Conservation (phyloP, 768 basidiomycete species). For the Trametes villosa region DNA sequence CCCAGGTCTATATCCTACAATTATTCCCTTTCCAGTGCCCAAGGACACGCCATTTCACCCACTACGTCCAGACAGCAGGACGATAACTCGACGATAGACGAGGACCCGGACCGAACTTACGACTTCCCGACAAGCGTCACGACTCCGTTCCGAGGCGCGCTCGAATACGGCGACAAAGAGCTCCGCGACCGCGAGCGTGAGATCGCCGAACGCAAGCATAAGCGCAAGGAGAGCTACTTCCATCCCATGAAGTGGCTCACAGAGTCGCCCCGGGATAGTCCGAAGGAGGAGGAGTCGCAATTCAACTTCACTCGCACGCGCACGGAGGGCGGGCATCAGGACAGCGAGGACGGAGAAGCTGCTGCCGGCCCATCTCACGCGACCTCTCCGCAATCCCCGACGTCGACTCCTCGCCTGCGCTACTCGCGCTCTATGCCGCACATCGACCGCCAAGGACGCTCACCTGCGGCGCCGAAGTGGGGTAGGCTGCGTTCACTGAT, state of each 20-base stretch:
- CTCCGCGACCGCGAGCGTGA: constrained; percentile 45
- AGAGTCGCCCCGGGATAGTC: constrained; percentile 23
- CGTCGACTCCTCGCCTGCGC: constrained; percentile 11
- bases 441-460: constrained; percentile 20
- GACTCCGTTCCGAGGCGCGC: constrained; percentile 63
- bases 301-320: constrained; percentile 8
- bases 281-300: constrained; percentile 20
- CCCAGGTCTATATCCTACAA: constrained; percentile 74
- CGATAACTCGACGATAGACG: constrained; percentile 39
- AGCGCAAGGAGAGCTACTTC: constrained; percentile 50
- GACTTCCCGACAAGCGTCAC: constrained; percentile 40
- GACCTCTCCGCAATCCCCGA: constrained; percentile 7
- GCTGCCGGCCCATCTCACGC: background rate
- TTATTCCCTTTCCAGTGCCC: constrained; percentile 55
- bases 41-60: constrained; percentile 29
- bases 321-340: constrained; percentile 14
- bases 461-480: constrained; percentile 52
- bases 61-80: constrained; percentile 26
- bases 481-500: constrained; percentile 65
- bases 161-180: constrained; percentile 50
- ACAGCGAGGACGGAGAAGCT: constrained; percentile 10
- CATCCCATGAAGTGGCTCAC: constrained; percentile 51
- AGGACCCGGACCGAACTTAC: constrained; percentile 39
- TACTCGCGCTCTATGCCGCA: constrained; percentile 38
- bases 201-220: constrained; percentile 55